Evolutionary conservation across 768 basidiomycete species (phyloP).

Genomic region (Multifurca ochricompacta): DNA sequence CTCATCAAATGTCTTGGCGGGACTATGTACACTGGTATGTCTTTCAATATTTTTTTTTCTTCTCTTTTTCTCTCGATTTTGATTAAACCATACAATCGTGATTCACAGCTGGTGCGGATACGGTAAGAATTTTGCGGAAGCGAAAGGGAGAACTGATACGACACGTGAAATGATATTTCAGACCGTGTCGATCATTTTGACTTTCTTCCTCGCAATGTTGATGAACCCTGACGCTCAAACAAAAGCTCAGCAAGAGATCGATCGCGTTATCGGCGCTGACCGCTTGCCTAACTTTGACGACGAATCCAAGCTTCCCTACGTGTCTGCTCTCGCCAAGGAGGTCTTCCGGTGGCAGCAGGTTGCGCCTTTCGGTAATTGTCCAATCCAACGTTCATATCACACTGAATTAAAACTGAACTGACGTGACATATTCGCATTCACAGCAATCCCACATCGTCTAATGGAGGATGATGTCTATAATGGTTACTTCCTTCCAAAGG

Average conservation of each 20-base stretch:
- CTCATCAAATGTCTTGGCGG: constrained; percentile 21
- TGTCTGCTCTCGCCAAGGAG: constrained; percentile 22
- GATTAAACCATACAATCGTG: not conserved
- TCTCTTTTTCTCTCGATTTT: not conserved
- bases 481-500: constrained; percentile 24
- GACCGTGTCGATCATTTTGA: constrained; percentile 19
- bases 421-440: not conserved
- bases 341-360: constrained; percentile 24
- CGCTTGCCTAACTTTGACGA: constrained; percentile 26
- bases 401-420: not conserved
- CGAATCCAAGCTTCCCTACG: constrained; percentile 21
- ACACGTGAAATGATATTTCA: not conserved
- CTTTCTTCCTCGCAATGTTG: constrained; percentile 24
- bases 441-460: constrained; percentile 22
- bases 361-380: constrained; percentile 19
- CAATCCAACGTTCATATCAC: not conserved
- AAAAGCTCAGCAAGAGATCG: constrained; percentile 25
- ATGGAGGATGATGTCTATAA: constrained; percentile 23
- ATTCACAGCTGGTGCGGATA: constrained; percentile 20
- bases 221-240: constrained; percentile 21
- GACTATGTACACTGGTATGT: constrained; percentile 15
- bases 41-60: too few relatives aligned
- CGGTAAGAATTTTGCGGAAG: constrained; percentile 7
- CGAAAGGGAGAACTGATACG: not conserved
- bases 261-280: constrained; percentile 22